Percentiles rank a stretch among this genome's conserved stretches.
These are phyloP conservation scores for Oryza glaberrima DNA, from an alignment of 176 grass and related monocot genomes.

Conservation along the genomic window DNA sequence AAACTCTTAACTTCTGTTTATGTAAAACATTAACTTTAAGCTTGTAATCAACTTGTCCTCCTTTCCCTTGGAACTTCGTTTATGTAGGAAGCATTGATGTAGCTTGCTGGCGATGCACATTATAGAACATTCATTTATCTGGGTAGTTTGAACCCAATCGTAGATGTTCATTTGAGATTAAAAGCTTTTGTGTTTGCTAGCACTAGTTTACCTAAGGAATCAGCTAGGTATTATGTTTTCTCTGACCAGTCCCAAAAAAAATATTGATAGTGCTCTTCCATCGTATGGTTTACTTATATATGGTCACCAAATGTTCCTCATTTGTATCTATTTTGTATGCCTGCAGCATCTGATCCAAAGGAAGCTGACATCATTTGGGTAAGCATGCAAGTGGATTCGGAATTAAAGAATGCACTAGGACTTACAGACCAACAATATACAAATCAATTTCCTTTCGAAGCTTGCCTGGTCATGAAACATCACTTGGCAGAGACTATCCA, in stretches of 20 bases:
- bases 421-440: conserved; percentile 78
- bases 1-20: not conserved
- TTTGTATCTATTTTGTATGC: conserved; percentile 37
- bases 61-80: not conserved
- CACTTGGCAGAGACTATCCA: conserved; percentile 87
- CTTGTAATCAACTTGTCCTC: not conserved
- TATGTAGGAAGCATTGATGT: conserved; percentile 2
- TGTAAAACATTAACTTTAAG: not conserved
- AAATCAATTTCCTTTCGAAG: conserved; percentile 98
- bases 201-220: conserved; percentile 4
- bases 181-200: conserved; percentile 6
- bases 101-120: not conserved
- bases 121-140: not conserved
- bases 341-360: conserved; percentile 79
- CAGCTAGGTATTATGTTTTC: conserved; percentile 4
- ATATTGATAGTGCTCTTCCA: not conserved
- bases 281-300: conserved; percentile 10
- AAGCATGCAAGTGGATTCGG: conserved; percentile 86
- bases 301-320: not conserved
- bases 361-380: conserved; percentile 93
- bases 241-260: not conserved
- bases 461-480: conserved; percentile 98
- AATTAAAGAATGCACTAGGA: conserved; percentile 72
- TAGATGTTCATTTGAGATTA: not conserved
- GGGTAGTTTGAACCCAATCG: not conserved